Evolutionary conservation across 1,139 yeast species (phyloP).

Genomic region (Hyphopichia pseudoburtonii): DNA sequence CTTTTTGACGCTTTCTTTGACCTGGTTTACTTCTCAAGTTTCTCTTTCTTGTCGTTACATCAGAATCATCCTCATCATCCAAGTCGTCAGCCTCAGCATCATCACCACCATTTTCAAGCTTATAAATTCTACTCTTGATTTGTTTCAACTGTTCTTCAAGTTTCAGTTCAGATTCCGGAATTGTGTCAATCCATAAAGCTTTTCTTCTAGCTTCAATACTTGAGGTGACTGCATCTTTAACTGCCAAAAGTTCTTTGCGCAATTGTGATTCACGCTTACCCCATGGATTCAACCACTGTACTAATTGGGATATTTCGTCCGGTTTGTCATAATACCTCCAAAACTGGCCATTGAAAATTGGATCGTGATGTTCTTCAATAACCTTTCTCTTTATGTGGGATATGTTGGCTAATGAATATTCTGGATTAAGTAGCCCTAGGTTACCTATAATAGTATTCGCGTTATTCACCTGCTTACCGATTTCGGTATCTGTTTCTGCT

Average conservation of each 20-base stretch:
- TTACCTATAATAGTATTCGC: conserved; percentile 3
- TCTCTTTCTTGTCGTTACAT: conserved; percentile 25
- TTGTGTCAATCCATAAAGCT: conserved; percentile 44
- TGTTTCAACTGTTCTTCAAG: conserved; percentile 39
- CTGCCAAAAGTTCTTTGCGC: conserved; percentile 57
- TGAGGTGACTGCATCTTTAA: conserved; percentile 53
- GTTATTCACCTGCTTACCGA: not conserved
- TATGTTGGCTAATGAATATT: conserved; percentile 16
- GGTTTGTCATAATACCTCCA: conserved; percentile 75
- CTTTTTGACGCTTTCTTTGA: conserved; percentile 24
- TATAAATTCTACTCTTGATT: conserved; percentile 12
- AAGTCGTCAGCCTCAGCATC: conserved; percentile 13
- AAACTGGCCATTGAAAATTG: conserved; percentile 48
- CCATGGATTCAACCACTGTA: conserved; percentile 70
- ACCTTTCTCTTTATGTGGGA: conserved; percentile 59
- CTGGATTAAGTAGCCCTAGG: conserved; percentile 2
- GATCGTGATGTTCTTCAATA: conserved; percentile 64
- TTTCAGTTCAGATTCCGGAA: conserved; percentile 42
- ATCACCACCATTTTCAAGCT: conserved; percentile 9
- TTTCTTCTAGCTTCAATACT: conserved; percentile 63
- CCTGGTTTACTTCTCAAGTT: conserved; percentile 16
- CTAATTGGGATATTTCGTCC: conserved; percentile 56
- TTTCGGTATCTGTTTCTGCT: not conserved
- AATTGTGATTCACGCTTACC: conserved; percentile 75
- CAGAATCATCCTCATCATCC: conserved; percentile 26